Conservation (phyloP, 768 basidiomycete species). For the Coprinopsis cinerea region DNA sequence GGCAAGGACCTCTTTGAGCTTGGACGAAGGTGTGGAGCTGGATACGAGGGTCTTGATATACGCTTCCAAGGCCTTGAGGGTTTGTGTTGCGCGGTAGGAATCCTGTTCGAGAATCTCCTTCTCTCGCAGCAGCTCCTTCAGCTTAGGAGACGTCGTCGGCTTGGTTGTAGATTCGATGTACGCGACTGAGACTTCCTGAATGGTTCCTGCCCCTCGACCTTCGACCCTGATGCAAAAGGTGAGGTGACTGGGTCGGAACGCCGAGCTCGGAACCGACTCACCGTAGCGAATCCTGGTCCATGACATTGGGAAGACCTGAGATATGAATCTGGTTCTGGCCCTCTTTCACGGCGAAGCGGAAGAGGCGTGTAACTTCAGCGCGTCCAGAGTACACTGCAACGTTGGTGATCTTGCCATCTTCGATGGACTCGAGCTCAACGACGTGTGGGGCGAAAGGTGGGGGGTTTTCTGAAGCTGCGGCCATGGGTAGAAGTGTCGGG, state of each 20-base stretch:
- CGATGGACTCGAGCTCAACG: constrained; percentile 21
- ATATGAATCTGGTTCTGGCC: constrained; percentile 36
- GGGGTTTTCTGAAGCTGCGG: neutral
- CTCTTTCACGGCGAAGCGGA: constrained; percentile 25
- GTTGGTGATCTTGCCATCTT: constrained; percentile 27
- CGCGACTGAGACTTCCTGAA: constrained; percentile 38
- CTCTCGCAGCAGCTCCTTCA: constrained; percentile 20
- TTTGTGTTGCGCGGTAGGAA: constrained; percentile 23
- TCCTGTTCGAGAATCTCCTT: constrained; percentile 21
- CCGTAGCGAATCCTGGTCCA: constrained; percentile 35
- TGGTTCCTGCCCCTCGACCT: constrained; percentile 36
- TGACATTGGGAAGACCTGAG: constrained; percentile 27
- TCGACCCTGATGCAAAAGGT: constrained; percentile 33
- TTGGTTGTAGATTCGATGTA: constrained; percentile 10
- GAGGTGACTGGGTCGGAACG: neutral
- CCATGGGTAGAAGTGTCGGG: neutral
- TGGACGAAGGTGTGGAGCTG: constrained; percentile 21
- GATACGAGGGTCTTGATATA: constrained; percentile 29
- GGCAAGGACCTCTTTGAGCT: constrained; percentile 23
- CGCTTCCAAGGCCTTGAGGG: constrained; percentile 22
- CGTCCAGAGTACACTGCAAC: constrained; percentile 31
- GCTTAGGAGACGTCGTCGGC: constrained; percentile 19
- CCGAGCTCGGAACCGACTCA: constrained; percentile 15
- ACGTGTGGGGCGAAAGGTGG: constrained; percentile 14
- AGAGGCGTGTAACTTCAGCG: constrained; percentile 33